Evolutionary conservation across 2,329 filamentous ascomycete species (phyloP).

Genomic region (Helotiales sp.): DNA sequence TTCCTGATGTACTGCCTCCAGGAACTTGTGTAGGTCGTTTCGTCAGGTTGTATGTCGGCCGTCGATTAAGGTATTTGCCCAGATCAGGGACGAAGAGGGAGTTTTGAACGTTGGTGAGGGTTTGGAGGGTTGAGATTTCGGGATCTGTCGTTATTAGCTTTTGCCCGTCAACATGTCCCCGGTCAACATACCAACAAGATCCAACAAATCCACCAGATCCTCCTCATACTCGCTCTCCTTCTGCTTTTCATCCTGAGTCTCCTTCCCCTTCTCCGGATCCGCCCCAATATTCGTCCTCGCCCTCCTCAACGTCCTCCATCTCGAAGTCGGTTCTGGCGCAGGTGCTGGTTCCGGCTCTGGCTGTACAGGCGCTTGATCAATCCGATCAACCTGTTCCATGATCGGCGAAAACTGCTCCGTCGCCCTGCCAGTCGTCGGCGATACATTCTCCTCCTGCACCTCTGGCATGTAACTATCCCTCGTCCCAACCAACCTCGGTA

Average conservation of each 20-base stretch:
- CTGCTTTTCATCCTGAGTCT: neutral
- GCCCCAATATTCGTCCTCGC: slow-evolving; percentile 31
- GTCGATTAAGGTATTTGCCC: slow-evolving; percentile 75
- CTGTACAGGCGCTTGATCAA: neutral
- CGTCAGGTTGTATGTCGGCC: slow-evolving; percentile 77
- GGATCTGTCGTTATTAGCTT: slow-evolving; percentile 36
- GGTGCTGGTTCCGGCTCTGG: neutral
- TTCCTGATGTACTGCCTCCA: slow-evolving; percentile 25
- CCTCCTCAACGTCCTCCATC: slow-evolving; percentile 27
- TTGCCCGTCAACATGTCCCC: neutral
- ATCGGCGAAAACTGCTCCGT: slow-evolving; percentile 3
- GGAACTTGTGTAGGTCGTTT: slow-evolving; percentile 47
- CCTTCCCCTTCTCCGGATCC: slow-evolving; percentile 3
- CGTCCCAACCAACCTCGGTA: slow-evolving; percentile 1
- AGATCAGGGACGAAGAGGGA: slow-evolving; percentile 85
- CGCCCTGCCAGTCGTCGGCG: slow-evolving; percentile 17
- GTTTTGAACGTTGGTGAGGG: slow-evolving; percentile 88
- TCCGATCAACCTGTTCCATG: neutral
- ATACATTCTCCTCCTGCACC: slow-evolving; percentile 25
- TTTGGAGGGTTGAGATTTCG: slow-evolving; percentile 75
- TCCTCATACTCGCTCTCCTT: slow-evolving; percentile 58
- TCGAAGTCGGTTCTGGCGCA: slow-evolving; percentile 3
- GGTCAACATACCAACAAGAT: slow-evolving; percentile 65
- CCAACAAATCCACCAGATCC: slow-evolving; percentile 69
- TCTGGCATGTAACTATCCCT: slow-evolving; percentile 23